Evolutionary conservation across 768 basidiomycete species (phyloP).

Genomic region (Rhodotorula babjevae): DNA sequence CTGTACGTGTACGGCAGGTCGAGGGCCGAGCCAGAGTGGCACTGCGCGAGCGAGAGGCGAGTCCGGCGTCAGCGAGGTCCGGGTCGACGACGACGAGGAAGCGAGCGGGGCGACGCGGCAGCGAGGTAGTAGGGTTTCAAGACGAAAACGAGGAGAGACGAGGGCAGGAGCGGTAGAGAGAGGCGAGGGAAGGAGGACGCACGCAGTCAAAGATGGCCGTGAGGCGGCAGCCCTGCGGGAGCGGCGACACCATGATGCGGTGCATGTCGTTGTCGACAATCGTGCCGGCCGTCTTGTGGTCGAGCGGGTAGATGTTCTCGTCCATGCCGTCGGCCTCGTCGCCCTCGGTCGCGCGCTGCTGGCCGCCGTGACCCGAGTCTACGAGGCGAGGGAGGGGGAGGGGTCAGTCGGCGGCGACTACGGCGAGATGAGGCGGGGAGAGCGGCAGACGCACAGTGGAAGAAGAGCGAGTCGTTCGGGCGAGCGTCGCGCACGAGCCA

Average conservation of each 20-base stretch:
- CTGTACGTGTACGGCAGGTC: constrained; percentile 52
- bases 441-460: constrained; percentile 56
- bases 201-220: constrained; percentile 53
- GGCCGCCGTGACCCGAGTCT: constrained; percentile 74
- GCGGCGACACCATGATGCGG: constrained; percentile 65
- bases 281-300: constrained; percentile 64
- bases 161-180: neutral
- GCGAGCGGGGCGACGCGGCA: too few relatives aligned
- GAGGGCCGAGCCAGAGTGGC: constrained; percentile 85
- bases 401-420: too few relatives aligned
- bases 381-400: neutral
- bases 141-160: too few relatives aligned
- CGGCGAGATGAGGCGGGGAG: neutral
- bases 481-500: constrained; percentile 82
- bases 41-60: constrained; percentile 47
- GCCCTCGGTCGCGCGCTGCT: constrained; percentile 73
- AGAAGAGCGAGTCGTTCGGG: constrained; percentile 80
- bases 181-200: neutral
- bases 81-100: too few relatives aligned
- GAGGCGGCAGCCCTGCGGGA: constrained; percentile 81
- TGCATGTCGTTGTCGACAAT: constrained; percentile 92
- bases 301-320: constrained; percentile 78
- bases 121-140: too few relatives aligned
- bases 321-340: constrained; percentile 81
- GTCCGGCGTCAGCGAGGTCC: too few relatives aligned